Base-by-base conservation (phyloP, 257 asterid species). In the Coffea eugenioides region DNA sequence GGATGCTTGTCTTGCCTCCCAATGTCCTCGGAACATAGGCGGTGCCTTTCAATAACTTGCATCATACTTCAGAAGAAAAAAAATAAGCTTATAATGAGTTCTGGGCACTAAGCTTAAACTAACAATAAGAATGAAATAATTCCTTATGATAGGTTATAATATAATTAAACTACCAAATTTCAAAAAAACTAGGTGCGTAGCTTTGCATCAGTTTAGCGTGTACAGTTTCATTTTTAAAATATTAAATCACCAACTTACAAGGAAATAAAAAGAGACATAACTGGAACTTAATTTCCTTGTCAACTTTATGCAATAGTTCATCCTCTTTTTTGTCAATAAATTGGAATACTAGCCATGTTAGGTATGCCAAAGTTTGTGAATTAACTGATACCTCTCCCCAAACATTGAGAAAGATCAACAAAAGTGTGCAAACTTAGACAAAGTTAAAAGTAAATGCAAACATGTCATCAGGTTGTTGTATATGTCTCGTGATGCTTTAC, bases 1-100 rank as follows among this genome's bases (percentile, higher is more conserved):
- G 82, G 82, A 23, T 70, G 86, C 73, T 77, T 84, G 16, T 83
- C 84, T 39, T 36, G 79, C 71, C 84, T 82, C 73, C 80, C 87
- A 54, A 83, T 66, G 59, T 83, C 85, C 15, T 84, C 90, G 11
- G 89, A 43, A 51, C 85, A 92, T 81, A 66, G 64, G 51, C 68
- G 82, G 75, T 82, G 88, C 90, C 87, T 88, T 73, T 89, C 91
- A 84, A 94, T 85, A 74, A 92, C 75, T 85, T 94, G 93, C 89
- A 73, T 80, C 95, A 92, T 90, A 89, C 97, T 94, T 67, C 87
- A 85, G 6, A 81, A 31, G 20, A 67, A 31, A 21, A 18, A 45
- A 18, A 45, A 57, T 34, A 41, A 51, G 64, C 12, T 62, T 16
- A 15, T 9, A 49, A 15, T n/a, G 6, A 49, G 7, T 73, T 10